Conservation (phyloP, 2,329 filamentous ascomycete species). For the Fonsecaea erecta region DNA sequence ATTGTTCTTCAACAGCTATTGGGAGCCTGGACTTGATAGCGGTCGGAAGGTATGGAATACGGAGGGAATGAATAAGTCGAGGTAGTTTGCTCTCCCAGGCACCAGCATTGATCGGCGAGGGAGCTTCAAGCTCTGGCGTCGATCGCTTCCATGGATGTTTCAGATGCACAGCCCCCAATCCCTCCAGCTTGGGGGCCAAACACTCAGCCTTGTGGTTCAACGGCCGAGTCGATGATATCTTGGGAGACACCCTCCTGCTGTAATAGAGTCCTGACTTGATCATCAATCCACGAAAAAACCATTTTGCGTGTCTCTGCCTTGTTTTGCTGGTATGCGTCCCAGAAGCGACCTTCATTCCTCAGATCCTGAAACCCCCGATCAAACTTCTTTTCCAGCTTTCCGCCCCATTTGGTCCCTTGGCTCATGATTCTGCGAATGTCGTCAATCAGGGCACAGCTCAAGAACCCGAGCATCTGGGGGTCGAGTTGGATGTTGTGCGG, state of each 20-base stretch:
- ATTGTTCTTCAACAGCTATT: neutral
- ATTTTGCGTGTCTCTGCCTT: neutral
- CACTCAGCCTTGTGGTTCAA: constrained; percentile 5
- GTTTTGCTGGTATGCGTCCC: constrained; percentile 18
- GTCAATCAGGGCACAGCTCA: constrained; percentile 23
- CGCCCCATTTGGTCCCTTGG: constrained; percentile 6
- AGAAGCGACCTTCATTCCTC: neutral
- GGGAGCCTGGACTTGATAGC: too few species aligned
- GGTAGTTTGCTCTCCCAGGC: constrained; percentile 6
- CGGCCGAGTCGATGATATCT: constrained; percentile 9
- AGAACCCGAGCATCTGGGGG: constrained; percentile 7
- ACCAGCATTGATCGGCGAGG: constrained; percentile 15
- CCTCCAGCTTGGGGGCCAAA: constrained; percentile 12
- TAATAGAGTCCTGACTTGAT: constrained; percentile 12
- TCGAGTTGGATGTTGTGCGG: neutral
- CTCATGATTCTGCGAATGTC: constrained; percentile 15
- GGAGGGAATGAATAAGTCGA: neutral
- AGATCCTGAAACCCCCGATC: constrained; percentile 4
- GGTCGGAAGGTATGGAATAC: neutral
- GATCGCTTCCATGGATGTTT: neutral
- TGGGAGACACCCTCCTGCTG: constrained; percentile 18
- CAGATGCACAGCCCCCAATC: constrained; percentile 14
- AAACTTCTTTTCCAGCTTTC: constrained; percentile 21
- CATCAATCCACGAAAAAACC: constrained; percentile 25
- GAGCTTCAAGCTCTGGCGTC: neutral